A percentile compares a stretch with the other conserved stretches of the same genome.
Evolutionary conservation across 1,284 basidiomycete species (phyloP).

Genomic region (Moesziomyces sp.): DNA sequence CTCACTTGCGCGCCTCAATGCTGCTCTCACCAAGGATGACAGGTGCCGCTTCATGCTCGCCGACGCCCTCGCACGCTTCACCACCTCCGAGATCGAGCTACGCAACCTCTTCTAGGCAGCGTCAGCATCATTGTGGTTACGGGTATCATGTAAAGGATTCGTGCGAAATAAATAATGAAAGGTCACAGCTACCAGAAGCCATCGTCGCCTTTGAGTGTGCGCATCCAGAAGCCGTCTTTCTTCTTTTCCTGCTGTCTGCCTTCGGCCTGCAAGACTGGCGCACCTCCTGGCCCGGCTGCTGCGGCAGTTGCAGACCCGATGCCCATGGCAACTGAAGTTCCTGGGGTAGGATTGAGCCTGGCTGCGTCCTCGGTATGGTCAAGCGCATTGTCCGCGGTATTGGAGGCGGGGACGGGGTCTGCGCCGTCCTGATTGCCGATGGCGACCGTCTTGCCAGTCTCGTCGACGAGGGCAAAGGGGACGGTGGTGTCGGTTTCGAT

Average conservation of each 20-base stretch:
- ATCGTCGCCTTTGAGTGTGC: constrained; percentile 37
- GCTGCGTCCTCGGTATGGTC: constrained; percentile 43
- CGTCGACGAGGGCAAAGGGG: constrained; percentile 48
- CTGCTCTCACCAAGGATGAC: constrained; percentile 11
- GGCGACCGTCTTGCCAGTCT: constrained; percentile 51
- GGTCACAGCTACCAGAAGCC: constrained; percentile 9
- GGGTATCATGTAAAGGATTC: constrained; percentile 18
- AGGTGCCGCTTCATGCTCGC: constrained; percentile 22
- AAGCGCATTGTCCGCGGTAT: constrained; percentile 6
- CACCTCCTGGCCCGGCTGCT: constrained; percentile 21
- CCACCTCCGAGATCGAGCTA: constrained; percentile 6
- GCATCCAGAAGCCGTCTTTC: constrained; percentile 44
- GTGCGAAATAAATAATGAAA: too few species aligned
- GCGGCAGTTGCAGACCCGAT: constrained; percentile 27
- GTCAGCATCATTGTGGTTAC: constrained; percentile 1
- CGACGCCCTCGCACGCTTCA: constrained; percentile 26
- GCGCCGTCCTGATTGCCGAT: constrained; percentile 45
- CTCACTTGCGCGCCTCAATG: constrained; percentile 8
- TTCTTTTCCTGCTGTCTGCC: constrained; percentile 29
- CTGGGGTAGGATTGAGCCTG: constrained; percentile 18
- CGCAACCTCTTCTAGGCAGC: constrained; percentile 16
- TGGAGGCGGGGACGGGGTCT: constrained; percentile 24
- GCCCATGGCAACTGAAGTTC: constrained; percentile 14
- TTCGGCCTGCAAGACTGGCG: constrained; percentile 29
- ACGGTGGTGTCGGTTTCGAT: constrained; percentile 54